phyloP scores from a whole-genome alignment of 148 eudicot species.

The Selenicereus undatus region DNA sequence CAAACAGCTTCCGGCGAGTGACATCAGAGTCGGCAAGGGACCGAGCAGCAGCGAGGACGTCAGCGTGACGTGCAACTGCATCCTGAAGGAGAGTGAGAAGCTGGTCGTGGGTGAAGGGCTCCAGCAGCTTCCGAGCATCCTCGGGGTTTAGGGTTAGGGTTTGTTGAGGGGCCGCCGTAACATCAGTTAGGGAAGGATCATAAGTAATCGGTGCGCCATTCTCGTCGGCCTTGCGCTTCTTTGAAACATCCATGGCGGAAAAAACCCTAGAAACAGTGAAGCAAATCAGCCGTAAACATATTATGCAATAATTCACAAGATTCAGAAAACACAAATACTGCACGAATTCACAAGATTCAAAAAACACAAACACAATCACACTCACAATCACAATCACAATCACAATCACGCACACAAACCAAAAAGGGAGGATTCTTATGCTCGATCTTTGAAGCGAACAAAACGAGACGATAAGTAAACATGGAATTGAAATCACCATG shows the following conservation, averaged over 20 bases:
- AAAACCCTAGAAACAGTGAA: slow-evolving; percentile 8
- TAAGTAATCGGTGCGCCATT: slow-evolving; percentile 39
- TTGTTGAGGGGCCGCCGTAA: neutral
- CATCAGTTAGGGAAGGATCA: slow-evolving; percentile 12
- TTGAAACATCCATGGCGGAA: slow-evolving; percentile 44
- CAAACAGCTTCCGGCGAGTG: slow-evolving; percentile 71
- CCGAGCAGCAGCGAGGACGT: slow-evolving; percentile 59
- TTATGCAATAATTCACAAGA: neutral
- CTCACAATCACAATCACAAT: too few relatives aligned
- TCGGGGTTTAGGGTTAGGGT: slow-evolving; percentile 37
- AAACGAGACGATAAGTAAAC: neutral
- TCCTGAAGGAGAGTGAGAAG: slow-evolving; percentile 48
- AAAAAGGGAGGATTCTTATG: neutral
- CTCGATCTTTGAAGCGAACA: neutral
- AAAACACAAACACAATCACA: neutral
- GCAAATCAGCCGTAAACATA: neutral
- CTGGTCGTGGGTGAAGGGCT: slow-evolving; percentile 49
- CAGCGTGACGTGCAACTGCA: slow-evolving; percentile 52
- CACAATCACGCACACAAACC: too few relatives aligned
- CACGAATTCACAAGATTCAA: neutral
- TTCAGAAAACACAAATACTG: neutral
- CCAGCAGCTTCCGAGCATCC: slow-evolving; percentile 60
- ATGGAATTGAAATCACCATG: neutral
- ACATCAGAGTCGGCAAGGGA: slow-evolving; percentile 64
- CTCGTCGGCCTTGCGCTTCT: slow-evolving; percentile 85